Evolutionary conservation across 2,329 filamentous ascomycete species (phyloP).

Genomic region (Paecilomyces niveus): DNA sequence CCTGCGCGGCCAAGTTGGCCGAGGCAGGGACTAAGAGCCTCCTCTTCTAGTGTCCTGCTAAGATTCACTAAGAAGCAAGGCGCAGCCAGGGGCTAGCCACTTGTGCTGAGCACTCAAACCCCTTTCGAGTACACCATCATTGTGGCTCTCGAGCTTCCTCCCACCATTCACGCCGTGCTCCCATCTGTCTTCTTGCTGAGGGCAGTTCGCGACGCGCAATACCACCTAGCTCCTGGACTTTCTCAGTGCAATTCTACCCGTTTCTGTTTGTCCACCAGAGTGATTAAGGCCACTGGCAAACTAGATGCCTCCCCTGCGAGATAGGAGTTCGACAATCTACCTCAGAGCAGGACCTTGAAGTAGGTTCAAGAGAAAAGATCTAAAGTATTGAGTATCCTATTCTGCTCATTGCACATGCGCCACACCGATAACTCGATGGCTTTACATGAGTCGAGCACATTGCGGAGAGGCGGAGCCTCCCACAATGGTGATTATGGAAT

Average conservation of each 20-base stretch:
- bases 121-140: neutral
- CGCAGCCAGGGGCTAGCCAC: neutral
- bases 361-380: neutral
- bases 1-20: too few relatives aligned
- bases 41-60: neutral
- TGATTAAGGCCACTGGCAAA: neutral
- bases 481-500: neutral
- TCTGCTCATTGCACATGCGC: neutral
- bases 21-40: neutral
- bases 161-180: neutral
- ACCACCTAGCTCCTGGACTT: neutral
- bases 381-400: neutral
- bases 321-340: neutral
- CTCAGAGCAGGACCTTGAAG: neutral
- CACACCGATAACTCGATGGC: neutral
- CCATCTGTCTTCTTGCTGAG: conserved; percentile 4
- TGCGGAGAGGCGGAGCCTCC: neutral
- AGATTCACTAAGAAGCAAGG: neutral
- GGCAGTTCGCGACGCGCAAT: neutral
- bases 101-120: neutral
- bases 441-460: neutral
- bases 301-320: neutral
- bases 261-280: neutral
- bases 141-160: neutral
- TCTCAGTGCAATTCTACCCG: neutral